Base-by-base conservation (phyloP, 345 rosid species). In the Cardiospermum halicacabum region DNA sequence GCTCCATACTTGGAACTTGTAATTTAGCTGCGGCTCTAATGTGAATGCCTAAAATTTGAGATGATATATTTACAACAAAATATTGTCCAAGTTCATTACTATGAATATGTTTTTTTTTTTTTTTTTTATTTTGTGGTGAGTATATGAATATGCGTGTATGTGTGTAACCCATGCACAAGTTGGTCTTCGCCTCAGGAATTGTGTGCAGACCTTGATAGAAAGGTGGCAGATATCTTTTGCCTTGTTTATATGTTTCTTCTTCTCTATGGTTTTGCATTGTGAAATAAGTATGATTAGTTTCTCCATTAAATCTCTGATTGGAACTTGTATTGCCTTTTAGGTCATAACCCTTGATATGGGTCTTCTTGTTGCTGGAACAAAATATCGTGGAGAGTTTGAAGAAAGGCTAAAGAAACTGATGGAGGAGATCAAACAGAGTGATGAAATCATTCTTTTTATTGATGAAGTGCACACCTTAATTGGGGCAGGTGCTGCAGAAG, bases 401-500 rank as follows among this genome's bases (percentile, higher is more conserved):
- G 99, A 95, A 77, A 82, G 99, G 74, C 68, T 95, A 70, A 95
- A 95, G 90, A 95, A 95, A 77, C 87, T 95, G 32, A 95, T 95
- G 99, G 99, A 95, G 76, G 99, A 95, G 79, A 95, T 95, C 75
- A 95, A 94, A 64, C 98, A 95, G 71, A 95, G 94, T 77, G 97
- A 89, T 70, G 99, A 95, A 55, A 95, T 95, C 7, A 95, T 95
- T 68, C 85, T 95, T 37, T 95, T 95, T 72, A 95, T 95, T 65
- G 99, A 95, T 81, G 99, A 95, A 79, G 99, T 95, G 65, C 99
- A 95, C 80, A 95, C 98, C 18, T 66, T 95, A 62, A 91, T 95
- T 53, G 99, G 98, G 62, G 98, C 99, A 24, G 99, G 98, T 72
- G 99, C 99, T 11, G 99, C 97, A 10, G 99, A 95, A 81, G 99